These are phyloP conservation scores for Rutidosis leptorrhynchoides DNA, from an alignment of 129 eudicot genomes.

Conservation along the genomic window DNA sequence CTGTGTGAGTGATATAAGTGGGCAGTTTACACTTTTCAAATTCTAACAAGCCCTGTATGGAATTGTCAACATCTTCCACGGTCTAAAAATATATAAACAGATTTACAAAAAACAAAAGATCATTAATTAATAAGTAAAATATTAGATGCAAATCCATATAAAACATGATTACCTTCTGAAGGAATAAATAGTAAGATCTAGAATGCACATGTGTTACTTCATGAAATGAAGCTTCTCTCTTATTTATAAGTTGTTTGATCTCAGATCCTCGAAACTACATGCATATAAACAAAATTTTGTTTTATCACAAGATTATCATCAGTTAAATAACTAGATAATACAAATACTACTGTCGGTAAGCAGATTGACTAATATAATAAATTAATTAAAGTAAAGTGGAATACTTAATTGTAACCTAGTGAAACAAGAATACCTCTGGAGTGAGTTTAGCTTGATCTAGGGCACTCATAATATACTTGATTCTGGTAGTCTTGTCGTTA, in stretches of 20 bases:
- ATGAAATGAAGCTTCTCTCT: slow-evolving; percentile 57
- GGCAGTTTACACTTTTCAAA: slow-evolving; percentile 95
- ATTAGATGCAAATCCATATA: neutral
- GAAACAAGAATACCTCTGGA: slow-evolving; percentile 52
- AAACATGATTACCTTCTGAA: slow-evolving; percentile 61
- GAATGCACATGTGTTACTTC: slow-evolving; percentile 79
- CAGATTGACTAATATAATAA: neutral
- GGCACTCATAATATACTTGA: slow-evolving; percentile 61
- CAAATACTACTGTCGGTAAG: too few relatives aligned
- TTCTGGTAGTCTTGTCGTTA: too few relatives aligned
- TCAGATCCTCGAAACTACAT: too few relatives aligned
- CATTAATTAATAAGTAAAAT: neutral
- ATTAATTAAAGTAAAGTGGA: neutral
- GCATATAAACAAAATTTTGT: too few relatives aligned
- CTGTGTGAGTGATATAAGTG: slow-evolving; percentile 86
- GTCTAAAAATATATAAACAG: slow-evolving; percentile 57
- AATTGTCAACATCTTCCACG: slow-evolving; percentile 76
- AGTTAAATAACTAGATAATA: too few relatives aligned
- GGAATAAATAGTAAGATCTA: too few relatives aligned
- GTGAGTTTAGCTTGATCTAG: slow-evolving; percentile 73
- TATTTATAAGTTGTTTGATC: slow-evolving; percentile 60
- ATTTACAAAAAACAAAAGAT: too few relatives aligned
- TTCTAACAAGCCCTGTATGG: slow-evolving; percentile 70
- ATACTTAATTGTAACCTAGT: neutral
- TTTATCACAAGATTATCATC: slow-evolving; percentile 7